Evolutionary conservation across 352 stramenopile species (phyloP).

Genomic region (Pythium dissotocum): DNA sequence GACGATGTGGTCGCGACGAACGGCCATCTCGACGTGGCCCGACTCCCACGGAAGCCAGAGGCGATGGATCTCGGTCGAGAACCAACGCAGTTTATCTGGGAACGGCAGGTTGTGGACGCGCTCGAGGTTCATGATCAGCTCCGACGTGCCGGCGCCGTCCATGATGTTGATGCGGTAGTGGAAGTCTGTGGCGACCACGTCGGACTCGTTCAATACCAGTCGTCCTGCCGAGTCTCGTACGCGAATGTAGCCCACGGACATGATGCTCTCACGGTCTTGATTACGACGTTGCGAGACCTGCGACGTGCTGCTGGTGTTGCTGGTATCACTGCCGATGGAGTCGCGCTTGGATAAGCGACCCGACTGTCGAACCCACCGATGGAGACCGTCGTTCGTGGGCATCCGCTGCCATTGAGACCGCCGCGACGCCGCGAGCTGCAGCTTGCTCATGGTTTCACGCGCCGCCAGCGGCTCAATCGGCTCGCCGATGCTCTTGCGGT

Average conservation of each 20-base stretch:
- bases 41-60: slow-evolving; percentile 85
- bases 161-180: slow-evolving; percentile 85
- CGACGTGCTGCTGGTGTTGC: slow-evolving; percentile 44
- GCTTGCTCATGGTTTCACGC: slow-evolving; percentile 58
- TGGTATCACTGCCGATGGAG: slow-evolving; percentile 56
- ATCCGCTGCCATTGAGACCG: slow-evolving; percentile 79
- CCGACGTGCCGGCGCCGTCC: slow-evolving; percentile 61
- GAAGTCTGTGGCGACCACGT: slow-evolving; percentile 75
- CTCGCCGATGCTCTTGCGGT: slow-evolving; percentile 37
- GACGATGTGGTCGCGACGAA: slow-evolving; percentile 79
- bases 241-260: slow-evolving; percentile 76
- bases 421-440: slow-evolving; percentile 71
- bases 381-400: slow-evolving; percentile 67
- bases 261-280: slow-evolving; percentile 57
- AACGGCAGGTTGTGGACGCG: slow-evolving; percentile 79
- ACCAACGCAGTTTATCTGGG: slow-evolving; percentile 76
- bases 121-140: slow-evolving; percentile 86
- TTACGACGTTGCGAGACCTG: slow-evolving; percentile 28
- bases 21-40: slow-evolving; percentile 74
- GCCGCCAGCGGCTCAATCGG: slow-evolving; percentile 27
- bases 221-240: slow-evolving; percentile 68
- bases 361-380: slow-evolving; percentile 67
- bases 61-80: slow-evolving; percentile 80
- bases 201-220: slow-evolving; percentile 81
- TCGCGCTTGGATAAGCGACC: slow-evolving; percentile 35